These are phyloP conservation scores for Penicillium nordicum DNA, from an alignment of 2,329 filamentous ascomycete species.

Conservation along the genomic window DNA sequence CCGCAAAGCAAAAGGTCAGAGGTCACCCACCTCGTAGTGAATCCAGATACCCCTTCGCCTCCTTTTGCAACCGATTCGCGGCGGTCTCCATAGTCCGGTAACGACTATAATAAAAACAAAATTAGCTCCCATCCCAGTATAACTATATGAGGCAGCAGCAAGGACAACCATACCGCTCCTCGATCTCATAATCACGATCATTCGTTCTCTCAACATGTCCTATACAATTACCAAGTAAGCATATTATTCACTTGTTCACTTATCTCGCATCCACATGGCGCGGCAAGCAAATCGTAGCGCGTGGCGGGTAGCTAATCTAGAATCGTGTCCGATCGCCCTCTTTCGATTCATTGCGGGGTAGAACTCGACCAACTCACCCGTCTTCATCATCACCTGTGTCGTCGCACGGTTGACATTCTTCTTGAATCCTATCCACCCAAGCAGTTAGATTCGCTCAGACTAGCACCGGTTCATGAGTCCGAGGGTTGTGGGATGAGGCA, in stretches of 20 bases:
- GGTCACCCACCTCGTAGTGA: constrained; percentile 70
- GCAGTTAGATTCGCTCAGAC: not conserved
- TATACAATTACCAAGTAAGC: constrained; percentile 25
- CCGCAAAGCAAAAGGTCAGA: not conserved
- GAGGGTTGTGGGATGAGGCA: constrained; percentile 4
- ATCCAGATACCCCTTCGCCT: constrained; percentile 96
- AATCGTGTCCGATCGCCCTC: not conserved
- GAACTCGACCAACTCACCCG: constrained; percentile 52
- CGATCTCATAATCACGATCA: constrained; percentile 97
- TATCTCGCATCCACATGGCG: not conserved
- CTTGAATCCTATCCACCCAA: constrained; percentile 66
- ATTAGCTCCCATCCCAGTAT: constrained; percentile 15
- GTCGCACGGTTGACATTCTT: constrained; percentile 98
- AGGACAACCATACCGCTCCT: constrained; percentile 64
- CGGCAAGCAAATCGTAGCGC: not conserved
- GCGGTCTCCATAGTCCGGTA: constrained; percentile 98
- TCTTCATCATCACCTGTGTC: constrained; percentile 99
- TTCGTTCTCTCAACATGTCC: constrained; percentile 98
- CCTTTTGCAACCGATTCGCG: constrained; percentile 86
- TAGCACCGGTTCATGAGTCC: constrained; percentile 1
- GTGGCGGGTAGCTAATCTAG: not conserved
- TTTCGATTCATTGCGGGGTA: constrained; percentile 19
- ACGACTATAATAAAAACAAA: constrained; percentile 56
- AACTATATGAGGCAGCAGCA: not conserved
- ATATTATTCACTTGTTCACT: not conserved